Conservation (phyloP, 164 flowering plant genomes). For the Vitis rupestris region DNA sequence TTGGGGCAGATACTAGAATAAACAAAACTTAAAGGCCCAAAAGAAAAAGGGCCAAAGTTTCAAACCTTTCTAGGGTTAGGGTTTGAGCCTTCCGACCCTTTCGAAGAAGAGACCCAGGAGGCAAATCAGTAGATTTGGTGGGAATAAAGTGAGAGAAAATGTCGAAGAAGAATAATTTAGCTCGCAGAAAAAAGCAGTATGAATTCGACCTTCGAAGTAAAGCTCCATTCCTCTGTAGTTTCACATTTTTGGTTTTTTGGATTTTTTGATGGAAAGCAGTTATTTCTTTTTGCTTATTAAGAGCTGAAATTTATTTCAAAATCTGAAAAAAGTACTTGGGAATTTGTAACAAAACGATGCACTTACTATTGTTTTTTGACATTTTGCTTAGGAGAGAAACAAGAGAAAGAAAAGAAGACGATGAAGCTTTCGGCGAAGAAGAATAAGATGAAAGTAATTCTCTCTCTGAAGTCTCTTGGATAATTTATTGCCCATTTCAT, state of each 20-base stretch:
- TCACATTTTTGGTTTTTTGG: too few relatives aligned
- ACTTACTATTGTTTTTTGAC: not conserved
- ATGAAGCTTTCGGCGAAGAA: constrained; percentile 81
- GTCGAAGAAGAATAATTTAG: constrained; percentile 76
- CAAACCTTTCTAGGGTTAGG: constrained; percentile 3
- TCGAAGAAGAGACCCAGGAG: too few relatives aligned
- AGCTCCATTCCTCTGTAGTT: too few relatives aligned
- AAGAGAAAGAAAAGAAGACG: constrained; percentile 59
- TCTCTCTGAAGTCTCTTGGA: not conserved
- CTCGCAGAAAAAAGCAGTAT: constrained; percentile 49
- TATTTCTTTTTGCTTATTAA: too few relatives aligned
- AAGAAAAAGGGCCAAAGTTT: not conserved
- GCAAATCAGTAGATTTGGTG: too few relatives aligned
- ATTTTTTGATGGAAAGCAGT: too few relatives aligned
- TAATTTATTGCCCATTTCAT: not conserved
- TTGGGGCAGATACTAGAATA: too few relatives aligned
- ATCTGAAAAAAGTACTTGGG: not conserved
- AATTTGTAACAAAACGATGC: not conserved
- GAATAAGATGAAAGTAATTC: constrained; percentile 81
- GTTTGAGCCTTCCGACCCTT: not conserved
- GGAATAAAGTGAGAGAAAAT: constrained; percentile 15
- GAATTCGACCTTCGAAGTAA: constrained; percentile 49
- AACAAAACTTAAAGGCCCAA: not conserved
- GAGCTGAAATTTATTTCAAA: not conserved
- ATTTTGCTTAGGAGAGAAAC: constrained; percentile 65